A percentile compares a stretch with the other conserved stretches of the same genome.
phyloP scores from a whole-genome alignment of 768 basidiomycete species.

The Leccinum obscurum region DNA sequence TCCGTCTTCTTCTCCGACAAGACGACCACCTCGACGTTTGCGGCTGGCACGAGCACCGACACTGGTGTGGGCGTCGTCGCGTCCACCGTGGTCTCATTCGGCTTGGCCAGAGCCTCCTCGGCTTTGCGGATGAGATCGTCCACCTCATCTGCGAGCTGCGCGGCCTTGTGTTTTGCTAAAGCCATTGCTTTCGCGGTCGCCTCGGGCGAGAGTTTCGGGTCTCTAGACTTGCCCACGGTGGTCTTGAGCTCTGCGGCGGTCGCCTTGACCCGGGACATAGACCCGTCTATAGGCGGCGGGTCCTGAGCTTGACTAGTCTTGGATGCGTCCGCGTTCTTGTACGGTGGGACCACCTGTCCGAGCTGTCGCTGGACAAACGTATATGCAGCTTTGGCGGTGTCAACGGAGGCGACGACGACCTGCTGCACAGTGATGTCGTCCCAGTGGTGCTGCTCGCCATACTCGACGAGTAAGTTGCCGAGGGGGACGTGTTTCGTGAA shows the following conservation, averaged over 20 bases:
- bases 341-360: slow-evolving; percentile 35
- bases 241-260: slow-evolving; percentile 49
- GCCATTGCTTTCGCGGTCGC: slow-evolving; percentile 39
- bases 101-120: slow-evolving; percentile 65
- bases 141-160: slow-evolving; percentile 61
- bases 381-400: slow-evolving; percentile 48
- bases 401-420: slow-evolving; percentile 53
- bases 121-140: slow-evolving; percentile 69
- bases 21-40: slow-evolving; percentile 27
- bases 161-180: slow-evolving; percentile 45
- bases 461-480: slow-evolving; percentile 75
- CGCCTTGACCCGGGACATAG: slow-evolving; percentile 46
- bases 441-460: slow-evolving; percentile 78
- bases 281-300: slow-evolving; percentile 37
- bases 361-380: slow-evolving; percentile 49
- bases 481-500: slow-evolving; percentile 82
- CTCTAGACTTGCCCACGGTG: slow-evolving; percentile 40
- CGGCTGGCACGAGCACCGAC: slow-evolving; percentile 7
- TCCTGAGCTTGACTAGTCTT: slow-evolving; percentile 26
- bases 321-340: slow-evolving; percentile 22
- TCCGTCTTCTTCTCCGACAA: slow-evolving; percentile 28
- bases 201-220: slow-evolving; percentile 25
- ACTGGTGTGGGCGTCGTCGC: slow-evolving; percentile 16
- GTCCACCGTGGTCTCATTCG: slow-evolving; percentile 29
- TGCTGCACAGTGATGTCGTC: slow-evolving; percentile 68